Percentiles rank a stretch among this genome's conserved stretches.
These are phyloP conservation scores for Coccomyxa sp. DNA, from an alignment of 139 green algal species.

Conservation along the genomic window DNA sequence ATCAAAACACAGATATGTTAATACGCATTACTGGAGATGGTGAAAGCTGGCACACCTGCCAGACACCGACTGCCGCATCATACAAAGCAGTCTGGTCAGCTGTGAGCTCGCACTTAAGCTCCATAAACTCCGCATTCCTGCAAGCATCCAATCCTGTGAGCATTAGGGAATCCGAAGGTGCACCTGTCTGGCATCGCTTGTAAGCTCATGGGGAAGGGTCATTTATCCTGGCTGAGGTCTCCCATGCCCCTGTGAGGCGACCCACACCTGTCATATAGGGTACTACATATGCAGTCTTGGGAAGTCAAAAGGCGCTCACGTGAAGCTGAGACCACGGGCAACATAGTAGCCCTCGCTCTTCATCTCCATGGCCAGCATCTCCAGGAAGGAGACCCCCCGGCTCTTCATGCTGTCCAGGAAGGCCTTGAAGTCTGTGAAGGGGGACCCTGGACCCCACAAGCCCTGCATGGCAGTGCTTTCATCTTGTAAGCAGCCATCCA, in stretches of 20 bases:
- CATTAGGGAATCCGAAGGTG: no score
- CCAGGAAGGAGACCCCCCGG: slow-evolving; percentile 53
- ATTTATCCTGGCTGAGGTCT: no score
- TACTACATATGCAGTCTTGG: no score
- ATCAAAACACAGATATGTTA: no score
- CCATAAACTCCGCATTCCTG: slow-evolving; percentile 74
- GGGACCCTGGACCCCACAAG: slow-evolving; percentile 68
- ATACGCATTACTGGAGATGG: no score
- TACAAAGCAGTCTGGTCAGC: slow-evolving; percentile 57
- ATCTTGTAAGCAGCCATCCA: no score
- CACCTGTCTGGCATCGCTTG: no score
- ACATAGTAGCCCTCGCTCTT: slow-evolving; percentile 17
- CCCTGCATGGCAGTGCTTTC: no score
- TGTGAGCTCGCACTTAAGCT: slow-evolving; percentile 59
- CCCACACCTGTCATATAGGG: no score
- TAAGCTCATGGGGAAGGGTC: no score
- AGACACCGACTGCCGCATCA: slow-evolving; percentile 60
- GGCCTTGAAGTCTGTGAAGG: slow-evolving; percentile 42
- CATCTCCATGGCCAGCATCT: slow-evolving; percentile 85
- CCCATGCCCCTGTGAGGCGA: no score
- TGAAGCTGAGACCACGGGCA: background rate
- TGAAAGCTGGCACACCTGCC: slow-evolving; percentile 18
- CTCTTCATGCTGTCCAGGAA: slow-evolving; percentile 77
- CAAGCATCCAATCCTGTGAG: background rate
- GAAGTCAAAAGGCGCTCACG: background rate